phyloP scores from a whole-genome alignment of 805 yeast species.

The Cephaloascus fragrans region DNA sequence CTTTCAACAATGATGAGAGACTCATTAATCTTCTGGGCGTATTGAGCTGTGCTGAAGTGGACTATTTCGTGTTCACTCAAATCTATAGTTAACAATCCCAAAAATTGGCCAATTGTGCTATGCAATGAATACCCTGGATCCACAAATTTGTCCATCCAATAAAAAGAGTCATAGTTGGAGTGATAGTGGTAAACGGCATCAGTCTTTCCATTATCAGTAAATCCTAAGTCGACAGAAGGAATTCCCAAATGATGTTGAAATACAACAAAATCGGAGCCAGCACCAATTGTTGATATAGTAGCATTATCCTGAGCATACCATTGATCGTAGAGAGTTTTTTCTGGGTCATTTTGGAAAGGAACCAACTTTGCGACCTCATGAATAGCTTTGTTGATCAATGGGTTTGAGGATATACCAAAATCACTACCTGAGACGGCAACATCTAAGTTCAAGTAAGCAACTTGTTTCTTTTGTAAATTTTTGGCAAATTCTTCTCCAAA shows the following conservation, averaged over 20 bases:
- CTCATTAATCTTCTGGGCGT: constrained; percentile 30
- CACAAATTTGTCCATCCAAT: constrained; percentile 43
- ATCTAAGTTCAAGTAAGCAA: constrained; percentile 44
- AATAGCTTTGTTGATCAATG: constrained; percentile 40
- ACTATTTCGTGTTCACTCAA: constrained; percentile 51
- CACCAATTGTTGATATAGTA: constrained; percentile 30
- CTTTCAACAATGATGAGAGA: constrained; percentile 18
- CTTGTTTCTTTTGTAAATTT: constrained; percentile 27
- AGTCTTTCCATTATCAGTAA: constrained; percentile 15
- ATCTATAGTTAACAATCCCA: constrained; percentile 44
- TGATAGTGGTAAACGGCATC: constrained; percentile 51
- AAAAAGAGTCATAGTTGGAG: constrained; percentile 47
- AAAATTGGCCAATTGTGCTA: constrained; percentile 46
- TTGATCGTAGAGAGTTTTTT: constrained; percentile 35
- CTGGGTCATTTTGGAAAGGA: constrained; percentile 28
- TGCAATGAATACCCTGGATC: constrained; percentile 48
- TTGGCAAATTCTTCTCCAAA: constrained; percentile 39
- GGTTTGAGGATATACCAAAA: constrained; percentile 41
- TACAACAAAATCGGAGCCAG: constrained; percentile 46
- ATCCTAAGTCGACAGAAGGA: constrained; percentile 47
- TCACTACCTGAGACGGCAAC: constrained; percentile 42
- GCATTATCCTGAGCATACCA: constrained; percentile 28
- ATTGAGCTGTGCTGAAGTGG: constrained; percentile 34
- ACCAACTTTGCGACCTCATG: constrained; percentile 34
- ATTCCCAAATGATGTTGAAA: constrained; percentile 62